Evolutionary conservation across 257 asterid species (phyloP).

Genomic region (Perilla frutescens): DNA sequence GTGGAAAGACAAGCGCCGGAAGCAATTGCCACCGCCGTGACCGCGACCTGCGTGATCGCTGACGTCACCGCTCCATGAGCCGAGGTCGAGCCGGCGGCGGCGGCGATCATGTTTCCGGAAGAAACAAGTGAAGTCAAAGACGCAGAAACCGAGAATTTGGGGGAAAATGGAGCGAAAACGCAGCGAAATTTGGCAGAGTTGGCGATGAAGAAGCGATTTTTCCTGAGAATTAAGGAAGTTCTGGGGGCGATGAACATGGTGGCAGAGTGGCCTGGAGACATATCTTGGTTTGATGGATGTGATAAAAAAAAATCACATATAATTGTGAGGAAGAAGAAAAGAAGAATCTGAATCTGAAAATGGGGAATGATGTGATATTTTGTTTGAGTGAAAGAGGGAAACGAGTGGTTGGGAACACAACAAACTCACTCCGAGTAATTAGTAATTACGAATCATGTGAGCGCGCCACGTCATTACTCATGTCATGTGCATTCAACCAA

Average conservation of each 20-base stretch:
- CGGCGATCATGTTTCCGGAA: conserved; percentile 81
- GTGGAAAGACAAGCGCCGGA: conserved; percentile 99
- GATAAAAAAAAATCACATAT: conserved; percentile 1
- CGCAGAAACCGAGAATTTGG: conserved; percentile 57
- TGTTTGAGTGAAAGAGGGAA: conserved; percentile 25
- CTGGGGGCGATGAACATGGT: conserved; percentile 50
- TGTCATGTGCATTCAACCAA: neutral
- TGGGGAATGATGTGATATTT: conserved; percentile 32
- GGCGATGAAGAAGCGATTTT: conserved; percentile 41
- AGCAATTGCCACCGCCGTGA: conserved; percentile 94
- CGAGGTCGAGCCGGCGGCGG: conserved; percentile 72
- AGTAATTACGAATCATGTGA: too few relatives aligned
- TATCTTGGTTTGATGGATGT: conserved; percentile 29
- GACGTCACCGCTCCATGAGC: conserved; percentile 92
- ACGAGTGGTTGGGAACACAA: conserved; percentile 28
- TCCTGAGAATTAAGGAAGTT: conserved; percentile 49
- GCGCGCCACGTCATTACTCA: neutral
- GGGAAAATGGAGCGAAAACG: conserved; percentile 47
- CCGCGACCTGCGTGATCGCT: conserved; percentile 90
- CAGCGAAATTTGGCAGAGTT: conserved; percentile 53
- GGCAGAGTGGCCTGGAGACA: conserved; percentile 58
- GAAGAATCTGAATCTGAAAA: conserved; percentile 1
- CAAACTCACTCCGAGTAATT: too few relatives aligned
- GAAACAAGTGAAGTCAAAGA: conserved; percentile 64
- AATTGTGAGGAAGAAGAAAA: neutral